Evolutionary conservation across 495 filamentous ascomycete genomes (phyloP).

Genomic region (Penicillium herquei): DNA sequence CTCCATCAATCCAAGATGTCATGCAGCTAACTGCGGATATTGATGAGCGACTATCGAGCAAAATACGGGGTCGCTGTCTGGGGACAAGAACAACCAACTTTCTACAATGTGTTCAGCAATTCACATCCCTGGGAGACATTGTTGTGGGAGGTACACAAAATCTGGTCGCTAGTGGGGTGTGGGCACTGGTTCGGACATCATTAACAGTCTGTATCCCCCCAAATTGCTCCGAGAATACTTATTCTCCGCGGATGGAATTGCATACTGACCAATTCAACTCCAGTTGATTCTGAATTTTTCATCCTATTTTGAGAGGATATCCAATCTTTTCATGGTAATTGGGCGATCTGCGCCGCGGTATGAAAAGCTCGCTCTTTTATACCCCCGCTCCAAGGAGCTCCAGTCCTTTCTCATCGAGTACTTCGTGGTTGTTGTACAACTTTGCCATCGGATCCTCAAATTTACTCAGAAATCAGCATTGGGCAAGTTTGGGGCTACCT

Average conservation of each 20-base stretch:
- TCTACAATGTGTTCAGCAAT: slow-evolving; percentile 43
- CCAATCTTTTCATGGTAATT: slow-evolving; percentile 38
- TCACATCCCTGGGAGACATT: slow-evolving; percentile 42
- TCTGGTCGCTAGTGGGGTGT: slow-evolving; percentile 44
- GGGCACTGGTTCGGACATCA: slow-evolving; percentile 39
- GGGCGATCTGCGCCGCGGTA: slow-evolving; percentile 41
- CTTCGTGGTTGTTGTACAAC: slow-evolving; percentile 39
- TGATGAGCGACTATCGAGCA: slow-evolving; percentile 18
- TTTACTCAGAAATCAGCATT: slow-evolving; percentile 35
- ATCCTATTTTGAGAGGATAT: slow-evolving; percentile 41
- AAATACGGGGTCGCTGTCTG: slow-evolving; percentile 27
- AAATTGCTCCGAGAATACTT: background rate
- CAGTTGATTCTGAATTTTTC: background rate
- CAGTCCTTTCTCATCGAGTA: slow-evolving; percentile 42
- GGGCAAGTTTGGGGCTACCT: slow-evolving; percentile 25
- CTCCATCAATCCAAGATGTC: slow-evolving; percentile 25
- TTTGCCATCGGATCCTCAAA: slow-evolving; percentile 38
- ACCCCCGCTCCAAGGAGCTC: slow-evolving; percentile 35
- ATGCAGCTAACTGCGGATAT: slow-evolving; percentile 44
- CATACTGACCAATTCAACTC: too few species aligned
- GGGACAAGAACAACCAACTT: slow-evolving; percentile 42
- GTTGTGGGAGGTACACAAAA: slow-evolving; percentile 43
- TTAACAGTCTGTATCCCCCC: slow-evolving; percentile 28
- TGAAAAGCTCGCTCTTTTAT: slow-evolving; percentile 37
- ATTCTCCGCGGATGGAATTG: background rate